Evolutionary conservation across 257 asterid species (phyloP), one percentile per base, ranked within the genome.

Genomic region (Petrea volubilis): DNA sequence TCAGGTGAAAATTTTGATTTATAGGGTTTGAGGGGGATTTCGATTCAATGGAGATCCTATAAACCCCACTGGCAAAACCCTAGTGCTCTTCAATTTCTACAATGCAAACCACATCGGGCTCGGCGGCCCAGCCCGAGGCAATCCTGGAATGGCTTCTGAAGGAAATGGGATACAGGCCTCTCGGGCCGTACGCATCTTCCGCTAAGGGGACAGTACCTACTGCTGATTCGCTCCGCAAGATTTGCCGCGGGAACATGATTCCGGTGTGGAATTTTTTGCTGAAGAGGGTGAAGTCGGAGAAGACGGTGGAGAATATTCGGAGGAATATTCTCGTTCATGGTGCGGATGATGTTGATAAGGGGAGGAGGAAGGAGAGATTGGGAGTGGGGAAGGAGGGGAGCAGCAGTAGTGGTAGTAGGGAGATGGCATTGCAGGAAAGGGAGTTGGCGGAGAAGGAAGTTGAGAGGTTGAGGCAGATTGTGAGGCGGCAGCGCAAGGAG

Each of bases 401-500:
- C 29, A 74, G 82, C 67, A 79, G 79, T 47, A 80, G 81, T 74
- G 81, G 82, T 70, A 86, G 84, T 73, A 92, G 95, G 84, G 99
- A 92, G 78, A 72, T 74, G 77, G 97, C 96, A 10, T 85, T 95
- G 86, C 96, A 82, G 82, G 99, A 95, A 84, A 88, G 98, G 67
- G 97, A 95, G 58, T 20, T 79, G 84, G 99, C 99, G 44, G 98
- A 95, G 88, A 92, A 92, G 86, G 99, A 92, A 75, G 98, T 92
- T 64, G 99, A 95, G 80, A 95, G 91, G 86, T 77, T 95, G 85
- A 87, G 99, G 85, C 98, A 92, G 87, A 77, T 85, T 64, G 88
- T 92, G 76, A 85, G 98, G 85, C 87, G 97, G 69, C 97, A 95
- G 82, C 81, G 99, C 31, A 95, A 90, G 89, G 98, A 92, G 84